Evolutionary conservation across 257 asterid genomes (phyloP).

Genomic region (Ligustrum vulgare): DNA sequence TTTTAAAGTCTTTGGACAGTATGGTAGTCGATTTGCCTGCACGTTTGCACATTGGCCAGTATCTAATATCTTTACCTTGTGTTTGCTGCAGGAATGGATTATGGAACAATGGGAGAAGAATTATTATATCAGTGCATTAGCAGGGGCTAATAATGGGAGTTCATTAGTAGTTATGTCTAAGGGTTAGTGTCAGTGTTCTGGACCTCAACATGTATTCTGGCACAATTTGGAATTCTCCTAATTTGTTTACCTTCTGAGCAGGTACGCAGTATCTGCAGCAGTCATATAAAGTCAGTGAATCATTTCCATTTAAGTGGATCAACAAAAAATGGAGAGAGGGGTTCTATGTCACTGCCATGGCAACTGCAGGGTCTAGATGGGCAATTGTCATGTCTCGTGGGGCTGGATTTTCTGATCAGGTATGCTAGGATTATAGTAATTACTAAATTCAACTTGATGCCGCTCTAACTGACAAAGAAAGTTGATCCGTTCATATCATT

Average conservation of each 20-base stretch:
- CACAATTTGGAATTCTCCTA: not conserved
- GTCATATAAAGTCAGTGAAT: constrained; percentile 66
- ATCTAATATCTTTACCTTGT: constrained; percentile 9
- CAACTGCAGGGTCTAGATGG: constrained; percentile 66
- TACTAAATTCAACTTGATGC: not conserved
- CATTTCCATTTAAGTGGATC: constrained; percentile 79
- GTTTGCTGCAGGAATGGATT: constrained; percentile 57
- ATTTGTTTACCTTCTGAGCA: constrained; percentile 11
- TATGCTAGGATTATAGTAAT: constrained; percentile 10
- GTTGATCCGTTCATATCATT: constrained; percentile 6
- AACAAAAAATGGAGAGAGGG: constrained; percentile 77
- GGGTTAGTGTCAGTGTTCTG: constrained; percentile 38
- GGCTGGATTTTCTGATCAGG: constrained; percentile 74
- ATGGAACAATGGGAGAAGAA: constrained; percentile 74
- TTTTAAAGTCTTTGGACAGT: not conserved
- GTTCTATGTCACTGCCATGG: constrained; percentile 66
- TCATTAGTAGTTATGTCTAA: constrained; percentile 70
- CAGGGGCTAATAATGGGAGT: constrained; percentile 68
- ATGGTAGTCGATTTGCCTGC: not conserved
- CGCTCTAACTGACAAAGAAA: not conserved
- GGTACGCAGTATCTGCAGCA: constrained; percentile 70
- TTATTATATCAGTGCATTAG: constrained; percentile 63
- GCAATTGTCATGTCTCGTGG: constrained; percentile 75
- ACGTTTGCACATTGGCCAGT: not conserved
- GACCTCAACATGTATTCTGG: not conserved